phyloP scores from a whole-genome alignment of 2,329 filamentous ascomycete genomes.

The Dryadomyces sulphureus region DNA sequence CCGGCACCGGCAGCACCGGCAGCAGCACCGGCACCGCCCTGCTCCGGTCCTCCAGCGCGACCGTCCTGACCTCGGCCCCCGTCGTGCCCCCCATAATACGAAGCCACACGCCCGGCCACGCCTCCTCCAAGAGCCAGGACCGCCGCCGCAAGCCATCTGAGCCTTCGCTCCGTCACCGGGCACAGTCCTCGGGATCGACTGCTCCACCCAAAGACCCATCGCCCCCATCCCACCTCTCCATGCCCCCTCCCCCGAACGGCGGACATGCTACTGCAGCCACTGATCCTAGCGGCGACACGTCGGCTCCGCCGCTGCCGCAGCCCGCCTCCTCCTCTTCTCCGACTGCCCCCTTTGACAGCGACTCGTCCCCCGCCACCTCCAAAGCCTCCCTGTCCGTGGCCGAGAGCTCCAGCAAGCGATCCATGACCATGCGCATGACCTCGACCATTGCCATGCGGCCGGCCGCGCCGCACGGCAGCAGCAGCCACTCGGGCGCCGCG shows the following conservation, averaged over 20 bases:
- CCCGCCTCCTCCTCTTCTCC: slow-evolving; percentile 6
- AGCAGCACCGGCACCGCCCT: background rate
- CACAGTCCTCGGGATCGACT: slow-evolving; percentile 29
- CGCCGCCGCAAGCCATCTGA: slow-evolving; percentile 36
- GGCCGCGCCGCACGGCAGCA: background rate
- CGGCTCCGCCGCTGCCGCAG: slow-evolving; percentile 1
- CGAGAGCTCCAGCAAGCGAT: slow-evolving; percentile 19
- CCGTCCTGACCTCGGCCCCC: slow-evolving; percentile 15
- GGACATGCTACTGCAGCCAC: background rate
- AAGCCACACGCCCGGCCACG: slow-evolving; percentile 47
- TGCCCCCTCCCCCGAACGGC: slow-evolving; percentile 6
- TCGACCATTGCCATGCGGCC: slow-evolving; percentile 31
- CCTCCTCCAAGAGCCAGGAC: slow-evolving; percentile 41
- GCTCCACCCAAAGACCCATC: slow-evolving; percentile 2
- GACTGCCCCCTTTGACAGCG: background rate
- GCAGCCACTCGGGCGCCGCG: background rate
- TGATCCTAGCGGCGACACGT: background rate
- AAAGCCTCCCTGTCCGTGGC: slow-evolving; percentile 10
- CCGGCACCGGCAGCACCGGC: slow-evolving; percentile 16
- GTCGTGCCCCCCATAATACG: slow-evolving; percentile 27
- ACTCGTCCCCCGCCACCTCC: background rate
- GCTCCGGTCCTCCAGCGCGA: background rate
- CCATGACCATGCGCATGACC: slow-evolving; percentile 34
- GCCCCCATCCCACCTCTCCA: slow-evolving; percentile 9
- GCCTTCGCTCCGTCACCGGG: slow-evolving; percentile 36